These are phyloP conservation scores for Trebouxia gelatinosa DNA, from an alignment of 163 green algal species.

Conservation along the genomic window DNA sequence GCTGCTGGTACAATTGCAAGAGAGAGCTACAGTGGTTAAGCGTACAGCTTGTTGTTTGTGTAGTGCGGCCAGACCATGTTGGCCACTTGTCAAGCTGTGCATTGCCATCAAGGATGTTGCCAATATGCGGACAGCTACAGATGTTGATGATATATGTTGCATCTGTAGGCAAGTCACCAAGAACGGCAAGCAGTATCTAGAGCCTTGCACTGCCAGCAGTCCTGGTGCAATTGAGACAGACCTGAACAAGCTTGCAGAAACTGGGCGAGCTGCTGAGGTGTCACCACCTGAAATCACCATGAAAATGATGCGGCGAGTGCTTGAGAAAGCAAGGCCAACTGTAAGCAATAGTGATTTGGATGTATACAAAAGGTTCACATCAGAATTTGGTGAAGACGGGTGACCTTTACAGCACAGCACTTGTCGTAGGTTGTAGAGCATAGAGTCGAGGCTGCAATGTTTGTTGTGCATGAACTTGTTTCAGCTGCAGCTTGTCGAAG, in stretches of 20 bases:
- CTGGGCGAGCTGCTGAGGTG: constrained; percentile 59
- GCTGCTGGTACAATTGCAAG: too few relatives aligned
- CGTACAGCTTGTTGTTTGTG: too few relatives aligned
- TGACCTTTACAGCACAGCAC: too few relatives aligned
- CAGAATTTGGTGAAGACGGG: constrained; percentile 93
- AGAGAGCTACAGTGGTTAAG: too few relatives aligned
- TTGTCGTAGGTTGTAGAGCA: too few relatives aligned
- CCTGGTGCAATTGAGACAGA: constrained; percentile 53
- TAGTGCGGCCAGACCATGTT: background rate
- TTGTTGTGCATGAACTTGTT: too few relatives aligned
- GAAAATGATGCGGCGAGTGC: constrained; percentile 93
- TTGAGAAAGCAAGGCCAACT: constrained; percentile 87
- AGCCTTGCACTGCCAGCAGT: constrained; percentile 64
- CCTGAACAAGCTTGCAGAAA: constrained; percentile 50
- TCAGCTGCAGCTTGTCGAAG: too few relatives aligned
- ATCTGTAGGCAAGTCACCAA: constrained; percentile 35
- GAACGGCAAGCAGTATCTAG: constrained; percentile 45
- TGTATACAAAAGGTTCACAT: constrained; percentile 89
- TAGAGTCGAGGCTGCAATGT: too few relatives aligned
- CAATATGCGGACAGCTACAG: too few relatives aligned
- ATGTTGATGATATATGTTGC: too few relatives aligned
- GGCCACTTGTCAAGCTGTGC: background rate
- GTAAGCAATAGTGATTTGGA: constrained; percentile 85
- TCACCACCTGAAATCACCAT: constrained; percentile 84
- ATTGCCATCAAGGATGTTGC: background rate